Conservation (phyloP, 1,139 yeast species). For the Hansenula sp. region DNA sequence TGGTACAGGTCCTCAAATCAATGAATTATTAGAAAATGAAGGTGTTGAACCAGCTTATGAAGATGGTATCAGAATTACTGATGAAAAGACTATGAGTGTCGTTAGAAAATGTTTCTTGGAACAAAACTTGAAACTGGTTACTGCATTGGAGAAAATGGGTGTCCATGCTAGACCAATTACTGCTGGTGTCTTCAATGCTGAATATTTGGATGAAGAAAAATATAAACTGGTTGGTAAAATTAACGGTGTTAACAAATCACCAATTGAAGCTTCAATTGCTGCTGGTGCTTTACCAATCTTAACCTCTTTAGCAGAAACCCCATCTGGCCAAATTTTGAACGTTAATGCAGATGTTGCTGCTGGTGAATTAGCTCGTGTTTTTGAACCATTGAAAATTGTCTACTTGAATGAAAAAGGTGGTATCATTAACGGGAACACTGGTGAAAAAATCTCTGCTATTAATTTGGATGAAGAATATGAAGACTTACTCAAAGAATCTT, state of each 20-base stretch:
- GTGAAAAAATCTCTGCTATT: conserved; percentile 84
- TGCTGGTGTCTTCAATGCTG: conserved; percentile 95
- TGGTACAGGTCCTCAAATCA: conserved; percentile 99
- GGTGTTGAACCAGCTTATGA: conserved; percentile 95
- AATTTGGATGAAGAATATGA: conserved; percentile 96
- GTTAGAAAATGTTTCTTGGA: conserved; percentile 93
- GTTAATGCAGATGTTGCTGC: conserved; percentile 99
- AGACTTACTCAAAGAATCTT: conserved; percentile 80
- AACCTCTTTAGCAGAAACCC: conserved; percentile 94
- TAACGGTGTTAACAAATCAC: conserved; percentile 78
- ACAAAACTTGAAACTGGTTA: conserved; percentile 89
- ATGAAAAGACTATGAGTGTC: conserved; percentile 90
- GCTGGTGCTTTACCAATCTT: conserved; percentile 96
- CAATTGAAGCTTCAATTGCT: conserved; percentile 90
- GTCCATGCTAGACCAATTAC: conserved; percentile 98
- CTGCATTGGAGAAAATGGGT: conserved; percentile 93
- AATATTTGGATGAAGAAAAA: conserved; percentile 83
- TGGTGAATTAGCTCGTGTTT: conserved; percentile 93
- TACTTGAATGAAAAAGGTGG: conserved; percentile 98
- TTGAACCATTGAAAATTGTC: conserved; percentile 94
- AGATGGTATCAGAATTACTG: conserved; percentile 96
- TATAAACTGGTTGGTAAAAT: conserved; percentile 92
- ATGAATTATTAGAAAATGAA: conserved; percentile 85
- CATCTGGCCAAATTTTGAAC: conserved; percentile 92
- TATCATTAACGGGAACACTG: conserved; percentile 85